Conservation (phyloP, 805 yeast species). For the Jamesozyma rosinii region DNA sequence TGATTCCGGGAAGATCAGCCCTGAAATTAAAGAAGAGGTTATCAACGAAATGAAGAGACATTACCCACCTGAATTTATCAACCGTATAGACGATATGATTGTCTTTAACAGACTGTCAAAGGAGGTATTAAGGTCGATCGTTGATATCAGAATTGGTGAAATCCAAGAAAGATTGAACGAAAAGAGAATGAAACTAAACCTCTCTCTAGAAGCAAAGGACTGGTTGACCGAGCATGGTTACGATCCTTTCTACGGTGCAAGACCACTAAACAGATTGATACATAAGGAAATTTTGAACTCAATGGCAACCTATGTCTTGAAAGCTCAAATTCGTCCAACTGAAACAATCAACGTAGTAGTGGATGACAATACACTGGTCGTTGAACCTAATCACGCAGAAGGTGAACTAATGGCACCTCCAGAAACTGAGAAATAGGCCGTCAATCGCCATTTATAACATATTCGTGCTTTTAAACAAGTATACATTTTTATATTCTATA, state of each 20-base stretch:
- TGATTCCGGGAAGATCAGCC: slow-evolving; percentile 42
- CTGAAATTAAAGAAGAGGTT: slow-evolving; percentile 47
- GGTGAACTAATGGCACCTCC: slow-evolving; percentile 23
- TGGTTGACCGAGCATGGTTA: slow-evolving; percentile 83
- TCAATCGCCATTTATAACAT: neutral
- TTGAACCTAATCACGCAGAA: slow-evolving; percentile 39
- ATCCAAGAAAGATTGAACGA: slow-evolving; percentile 69
- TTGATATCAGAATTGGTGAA: slow-evolving; percentile 75
- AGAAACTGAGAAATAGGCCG: slow-evolving; percentile 13
- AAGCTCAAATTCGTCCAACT: slow-evolving; percentile 61
- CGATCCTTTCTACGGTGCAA: slow-evolving; percentile 87
- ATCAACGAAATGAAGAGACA: slow-evolving; percentile 55
- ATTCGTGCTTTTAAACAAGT: neutral
- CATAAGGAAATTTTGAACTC: slow-evolving; percentile 83
- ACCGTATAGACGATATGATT: slow-evolving; percentile 87
- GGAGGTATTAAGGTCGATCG: slow-evolving; percentile 63
- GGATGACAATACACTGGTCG: slow-evolving; percentile 35
- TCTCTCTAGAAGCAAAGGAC: slow-evolving; percentile 56
- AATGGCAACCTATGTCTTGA: slow-evolving; percentile 67
- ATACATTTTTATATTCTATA: neutral
- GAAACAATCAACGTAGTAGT: slow-evolving; percentile 48
- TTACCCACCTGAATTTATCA: slow-evolving; percentile 93
- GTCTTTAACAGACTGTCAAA: slow-evolving; percentile 87
- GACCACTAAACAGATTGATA: slow-evolving; percentile 86
- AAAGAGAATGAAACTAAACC: slow-evolving; percentile 57